Conservation (phyloP, 2,329 filamentous ascomycete genomes). For the Botrytis porri region DNA sequence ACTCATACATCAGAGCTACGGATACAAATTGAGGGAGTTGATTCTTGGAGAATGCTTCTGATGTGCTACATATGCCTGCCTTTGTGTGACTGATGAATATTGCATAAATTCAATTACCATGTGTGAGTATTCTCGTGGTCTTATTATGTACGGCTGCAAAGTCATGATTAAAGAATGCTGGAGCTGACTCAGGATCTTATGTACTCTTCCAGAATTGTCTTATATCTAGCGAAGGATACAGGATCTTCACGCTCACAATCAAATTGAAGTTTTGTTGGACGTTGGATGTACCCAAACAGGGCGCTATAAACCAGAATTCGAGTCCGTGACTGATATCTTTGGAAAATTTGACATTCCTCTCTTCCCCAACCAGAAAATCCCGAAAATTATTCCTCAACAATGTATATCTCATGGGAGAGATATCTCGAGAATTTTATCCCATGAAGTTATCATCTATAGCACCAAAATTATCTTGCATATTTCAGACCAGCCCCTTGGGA, state of each 20-base stretch:
- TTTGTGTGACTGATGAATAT: neutral
- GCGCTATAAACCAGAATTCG: neutral
- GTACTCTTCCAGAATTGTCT: rapidly evolving
- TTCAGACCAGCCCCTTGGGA: rapidly evolving
- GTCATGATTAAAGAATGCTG: neutral
- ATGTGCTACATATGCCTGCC: rapidly evolving
- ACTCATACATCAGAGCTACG: neutral
- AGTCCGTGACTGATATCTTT: no score
- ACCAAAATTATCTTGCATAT: neutral
- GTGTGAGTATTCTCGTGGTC: rapidly evolving
- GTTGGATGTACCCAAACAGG: neutral
- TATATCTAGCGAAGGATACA: no score
- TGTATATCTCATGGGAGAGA: rapidly evolving
- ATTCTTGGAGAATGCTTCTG: rapidly evolving
- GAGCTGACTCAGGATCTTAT: rapidly evolving
- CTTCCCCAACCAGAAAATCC: neutral
- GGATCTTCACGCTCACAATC: rapidly evolving
- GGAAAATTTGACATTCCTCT: neutral
- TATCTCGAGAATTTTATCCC: rapidly evolving
- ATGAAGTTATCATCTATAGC: neutral
- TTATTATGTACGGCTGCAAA: neutral
- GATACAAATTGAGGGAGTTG: neutral
- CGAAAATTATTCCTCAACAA: neutral
- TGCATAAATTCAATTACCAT: neutral
- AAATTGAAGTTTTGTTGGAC: neutral